A percentile compares a stretch with the other conserved stretches of the same genome.
phyloP scores from a whole-genome alignment of 352 stramenopile species.

The Pythium phragmitis region DNA sequence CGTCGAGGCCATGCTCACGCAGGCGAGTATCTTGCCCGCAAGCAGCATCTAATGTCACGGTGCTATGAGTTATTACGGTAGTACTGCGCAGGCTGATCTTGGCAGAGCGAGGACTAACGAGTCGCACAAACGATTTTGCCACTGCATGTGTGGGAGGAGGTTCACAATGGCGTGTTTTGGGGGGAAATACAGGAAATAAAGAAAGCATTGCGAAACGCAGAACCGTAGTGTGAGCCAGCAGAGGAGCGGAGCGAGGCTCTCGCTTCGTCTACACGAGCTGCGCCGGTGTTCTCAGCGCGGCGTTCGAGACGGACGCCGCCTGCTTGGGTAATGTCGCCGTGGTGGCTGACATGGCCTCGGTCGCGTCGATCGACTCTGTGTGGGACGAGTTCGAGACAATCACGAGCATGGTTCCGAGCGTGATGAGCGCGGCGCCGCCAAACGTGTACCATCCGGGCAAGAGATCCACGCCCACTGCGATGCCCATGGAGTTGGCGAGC shows the following conservation, averaged over 20 bases:
- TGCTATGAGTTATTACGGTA: too few relatives aligned
- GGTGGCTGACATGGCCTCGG: conserved; percentile 61
- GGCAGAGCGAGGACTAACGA: too few relatives aligned
- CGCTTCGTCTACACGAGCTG: conserved; percentile 28
- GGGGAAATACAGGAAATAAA: conserved; percentile 1
- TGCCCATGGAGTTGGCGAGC: conserved; percentile 70
- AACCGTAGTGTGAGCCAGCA: neutral
- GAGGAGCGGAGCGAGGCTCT: neutral
- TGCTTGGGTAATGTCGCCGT: conserved; percentile 40
- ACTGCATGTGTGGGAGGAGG: neutral
- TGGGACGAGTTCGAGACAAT: conserved; percentile 72
- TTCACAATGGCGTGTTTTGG: neutral
- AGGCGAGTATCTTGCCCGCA: neutral
- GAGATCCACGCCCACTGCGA: conserved; percentile 66
- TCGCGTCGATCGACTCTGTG: conserved; percentile 85
- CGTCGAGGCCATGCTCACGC: conserved; percentile 32
- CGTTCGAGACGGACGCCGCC: conserved; percentile 32
- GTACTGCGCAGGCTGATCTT: too few relatives aligned
- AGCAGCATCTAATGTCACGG: too few relatives aligned
- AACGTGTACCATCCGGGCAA: conserved; percentile 77
- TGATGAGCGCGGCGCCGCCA: conserved; percentile 58
- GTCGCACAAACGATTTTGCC: too few relatives aligned
- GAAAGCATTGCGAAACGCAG: neutral
- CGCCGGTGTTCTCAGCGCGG: conserved; percentile 21
- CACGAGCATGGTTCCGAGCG: conserved; percentile 67